A percentile compares a stretch with the other conserved stretches of the same genome.
Evolutionary conservation across 208 protist genomes (phyloP).

Genomic region (Leishmania mexicana): DNA sequence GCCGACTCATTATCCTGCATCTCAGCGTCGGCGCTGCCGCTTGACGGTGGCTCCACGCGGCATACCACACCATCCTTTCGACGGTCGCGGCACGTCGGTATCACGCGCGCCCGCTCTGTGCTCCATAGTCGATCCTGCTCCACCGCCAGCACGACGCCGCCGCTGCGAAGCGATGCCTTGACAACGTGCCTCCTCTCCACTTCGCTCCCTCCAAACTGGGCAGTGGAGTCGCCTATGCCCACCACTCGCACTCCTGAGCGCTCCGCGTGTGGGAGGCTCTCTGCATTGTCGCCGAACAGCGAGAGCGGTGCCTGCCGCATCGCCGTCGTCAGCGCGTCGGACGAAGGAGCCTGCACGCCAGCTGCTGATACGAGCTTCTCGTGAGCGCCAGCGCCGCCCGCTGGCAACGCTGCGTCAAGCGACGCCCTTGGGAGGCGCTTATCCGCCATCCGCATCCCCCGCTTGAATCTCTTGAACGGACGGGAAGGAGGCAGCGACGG

Average conservation of each 20-base stretch:
- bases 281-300: background rate
- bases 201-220: constrained; percentile 7
- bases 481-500: constrained; percentile 3
- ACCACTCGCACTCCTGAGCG: background rate
- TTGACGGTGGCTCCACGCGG: constrained; percentile 13
- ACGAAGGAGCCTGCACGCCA: background rate
- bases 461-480: background rate
- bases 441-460: background rate
- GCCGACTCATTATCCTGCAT: background rate
- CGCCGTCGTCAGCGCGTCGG: constrained; percentile 28
- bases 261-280: background rate
- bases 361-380: background rate
- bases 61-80: constrained; percentile 27
- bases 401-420: background rate
- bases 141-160: constrained; percentile 14
- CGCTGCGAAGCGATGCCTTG: background rate
- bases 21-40: background rate
- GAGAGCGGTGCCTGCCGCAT: constrained; percentile 14
- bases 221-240: background rate
- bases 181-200: background rate
- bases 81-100: background rate
- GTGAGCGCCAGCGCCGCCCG: background rate
- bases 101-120: constrained; percentile 10
- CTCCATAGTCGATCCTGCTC: constrained; percentile 27
- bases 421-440: background rate